phyloP scores from a whole-genome alignment of 192 early-diverging fungal genomes.

The Entomortierella parvispora region DNA sequence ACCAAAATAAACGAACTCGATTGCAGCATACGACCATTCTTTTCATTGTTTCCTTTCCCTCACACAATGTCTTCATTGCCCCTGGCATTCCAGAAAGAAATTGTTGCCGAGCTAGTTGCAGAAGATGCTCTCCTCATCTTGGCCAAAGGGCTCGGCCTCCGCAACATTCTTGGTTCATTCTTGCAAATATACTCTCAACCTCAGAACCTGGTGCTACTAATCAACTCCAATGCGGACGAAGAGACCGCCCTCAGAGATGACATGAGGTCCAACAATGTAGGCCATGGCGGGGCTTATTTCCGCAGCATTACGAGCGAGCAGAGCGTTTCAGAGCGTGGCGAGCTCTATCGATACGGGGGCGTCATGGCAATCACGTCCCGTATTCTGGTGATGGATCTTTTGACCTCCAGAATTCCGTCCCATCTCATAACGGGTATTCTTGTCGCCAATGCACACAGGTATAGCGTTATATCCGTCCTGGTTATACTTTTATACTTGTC shows the following conservation, averaged over 20 bases:
- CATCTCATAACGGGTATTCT: conserved; percentile 85
- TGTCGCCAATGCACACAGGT: conserved; percentile 88
- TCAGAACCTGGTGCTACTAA: conserved; percentile 78
- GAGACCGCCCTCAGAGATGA: conserved; percentile 55
- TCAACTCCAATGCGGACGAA: conserved; percentile 76
- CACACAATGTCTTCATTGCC: conserved; percentile 32
- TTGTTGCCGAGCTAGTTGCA: conserved; percentile 71
- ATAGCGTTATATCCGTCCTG: not conserved
- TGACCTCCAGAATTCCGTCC: conserved; percentile 79
- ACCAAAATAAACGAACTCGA: conserved; percentile 13
- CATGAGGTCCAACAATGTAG: conserved; percentile 24
- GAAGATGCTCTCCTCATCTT: conserved; percentile 86
- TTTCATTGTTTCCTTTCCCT: not conserved
- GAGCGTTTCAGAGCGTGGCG: conserved; percentile 45
- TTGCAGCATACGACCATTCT: not conserved
- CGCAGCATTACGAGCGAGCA: conserved; percentile 38
- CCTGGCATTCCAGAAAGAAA: conserved; percentile 73
- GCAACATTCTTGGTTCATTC: conserved; percentile 75
- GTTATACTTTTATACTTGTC: too few species aligned
- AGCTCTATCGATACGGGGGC: conserved; percentile 84
- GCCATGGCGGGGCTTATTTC: conserved; percentile 24
- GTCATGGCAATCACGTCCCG: conserved; percentile 86
- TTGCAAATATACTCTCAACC: conserved; percentile 74
- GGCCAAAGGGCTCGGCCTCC: conserved; percentile 81
- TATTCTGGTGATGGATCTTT: conserved; percentile 91